Evolutionary conservation across 305 asterid genomes (phyloP).

Genomic region (Fraxinus angustifolia): DNA sequence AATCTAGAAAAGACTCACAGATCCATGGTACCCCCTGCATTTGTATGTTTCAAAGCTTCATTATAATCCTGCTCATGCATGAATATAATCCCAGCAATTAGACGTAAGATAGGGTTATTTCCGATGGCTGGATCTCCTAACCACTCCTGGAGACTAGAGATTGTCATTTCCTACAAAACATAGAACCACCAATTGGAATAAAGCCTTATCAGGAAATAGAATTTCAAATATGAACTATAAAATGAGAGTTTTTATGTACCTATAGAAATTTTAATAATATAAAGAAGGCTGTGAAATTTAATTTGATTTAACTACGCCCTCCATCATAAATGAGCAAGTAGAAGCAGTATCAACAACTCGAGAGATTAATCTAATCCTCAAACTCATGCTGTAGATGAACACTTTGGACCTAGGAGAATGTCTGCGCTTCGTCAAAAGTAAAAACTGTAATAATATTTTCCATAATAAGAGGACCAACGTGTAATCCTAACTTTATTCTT

Average conservation of each 20-base stretch:
- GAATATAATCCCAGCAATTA: slow-evolving; percentile 81
- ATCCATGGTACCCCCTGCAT: slow-evolving; percentile 93
- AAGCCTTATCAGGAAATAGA: slow-evolving; percentile 15
- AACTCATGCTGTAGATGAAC: not conserved
- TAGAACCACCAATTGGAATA: slow-evolving; percentile 13
- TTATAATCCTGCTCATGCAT: slow-evolving; percentile 82
- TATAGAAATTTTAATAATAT: not conserved
- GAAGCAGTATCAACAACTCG: not conserved
- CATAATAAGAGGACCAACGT: not conserved
- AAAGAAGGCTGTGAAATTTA: not conserved
- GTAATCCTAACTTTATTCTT: not conserved
- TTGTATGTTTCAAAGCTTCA: slow-evolving; percentile 87
- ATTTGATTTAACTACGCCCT: not conserved
- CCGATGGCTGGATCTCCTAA: slow-evolving; percentile 85
- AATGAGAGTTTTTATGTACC: not conserved
- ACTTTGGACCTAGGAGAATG: not conserved
- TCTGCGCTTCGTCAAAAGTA: not conserved
- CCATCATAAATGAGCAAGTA: not conserved
- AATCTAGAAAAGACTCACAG: slow-evolving; percentile 52
- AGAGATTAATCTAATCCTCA: not conserved
- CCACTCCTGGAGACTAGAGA: slow-evolving; percentile 77
- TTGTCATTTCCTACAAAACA: slow-evolving; percentile 56
- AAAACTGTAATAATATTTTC: not conserved
- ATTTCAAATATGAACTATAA: not conserved
- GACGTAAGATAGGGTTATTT: slow-evolving; percentile 73